These are phyloP conservation scores for Knufia petricola DNA, from an alignment of 2,329 filamentous ascomycete species.

Conservation along the genomic window DNA sequence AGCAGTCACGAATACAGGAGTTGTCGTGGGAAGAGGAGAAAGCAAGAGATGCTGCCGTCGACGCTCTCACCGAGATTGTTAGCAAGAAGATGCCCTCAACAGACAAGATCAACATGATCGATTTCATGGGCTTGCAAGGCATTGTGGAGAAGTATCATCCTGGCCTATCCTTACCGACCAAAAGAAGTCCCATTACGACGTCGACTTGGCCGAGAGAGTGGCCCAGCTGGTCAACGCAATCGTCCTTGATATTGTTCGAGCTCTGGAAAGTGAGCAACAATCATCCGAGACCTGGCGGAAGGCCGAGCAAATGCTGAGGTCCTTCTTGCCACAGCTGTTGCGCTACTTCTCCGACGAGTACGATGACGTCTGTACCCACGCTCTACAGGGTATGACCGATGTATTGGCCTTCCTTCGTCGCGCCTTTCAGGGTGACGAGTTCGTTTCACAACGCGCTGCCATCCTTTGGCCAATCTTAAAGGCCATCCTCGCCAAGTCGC, in stretches of 20 bases:
- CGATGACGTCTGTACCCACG: constrained; percentile 92
- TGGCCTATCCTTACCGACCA: constrained; percentile 72
- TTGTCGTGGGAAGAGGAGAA: constrained; percentile 57
- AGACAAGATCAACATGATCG: constrained; percentile 90
- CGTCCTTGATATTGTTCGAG: constrained; percentile 75
- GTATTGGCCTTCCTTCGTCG: constrained; percentile 85
- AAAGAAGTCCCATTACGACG: constrained; percentile 78
- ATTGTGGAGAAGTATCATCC: constrained; percentile 78
- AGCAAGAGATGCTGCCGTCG: constrained; percentile 81
- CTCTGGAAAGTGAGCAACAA: constrained; percentile 59
- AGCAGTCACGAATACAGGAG: constrained; percentile 54
- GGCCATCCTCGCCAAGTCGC: constrained; percentile 90
- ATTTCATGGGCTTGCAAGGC: constrained; percentile 75
- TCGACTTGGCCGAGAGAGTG: constrained; percentile 86
- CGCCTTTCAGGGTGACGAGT: constrained; percentile 50
- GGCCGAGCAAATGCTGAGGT: constrained; percentile 71
- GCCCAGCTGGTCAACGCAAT: constrained; percentile 92
- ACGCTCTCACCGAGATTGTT: constrained; percentile 90
- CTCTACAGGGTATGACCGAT: constrained; percentile 88
- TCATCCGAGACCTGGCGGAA: constrained; percentile 57
- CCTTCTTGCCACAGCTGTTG: constrained; percentile 76
- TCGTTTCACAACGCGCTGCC: constrained; percentile 65
- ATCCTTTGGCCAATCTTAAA: constrained; percentile 84
- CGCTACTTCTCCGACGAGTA: constrained; percentile 97
- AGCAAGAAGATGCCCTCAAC: constrained; percentile 93